Percentiles rank a stretch among this genome's conserved stretches.
phyloP scores from a whole-genome alignment of 805 yeast species.

The Teunomyces pallodes region DNA sequence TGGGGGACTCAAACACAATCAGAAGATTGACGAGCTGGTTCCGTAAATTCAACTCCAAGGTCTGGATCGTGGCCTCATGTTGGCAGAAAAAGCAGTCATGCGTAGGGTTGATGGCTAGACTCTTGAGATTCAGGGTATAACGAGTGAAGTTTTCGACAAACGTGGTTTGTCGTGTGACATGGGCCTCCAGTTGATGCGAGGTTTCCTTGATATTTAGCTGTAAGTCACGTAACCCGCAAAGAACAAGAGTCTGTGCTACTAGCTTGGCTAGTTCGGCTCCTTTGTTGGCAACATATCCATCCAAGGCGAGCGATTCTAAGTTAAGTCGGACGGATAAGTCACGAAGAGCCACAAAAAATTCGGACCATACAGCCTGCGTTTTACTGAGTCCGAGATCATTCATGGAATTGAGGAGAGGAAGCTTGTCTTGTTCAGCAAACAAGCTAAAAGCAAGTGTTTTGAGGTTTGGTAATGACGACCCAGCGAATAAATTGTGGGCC shows the following conservation, averaged over 20 bases:
- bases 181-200: conserved; percentile 18
- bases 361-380: conserved; percentile 19
- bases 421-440: conserved; percentile 9
- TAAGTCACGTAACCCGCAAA: conserved; percentile 12
- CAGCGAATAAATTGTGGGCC: conserved; percentile 7
- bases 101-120: conserved; percentile 15
- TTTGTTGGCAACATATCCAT: conserved; percentile 19
- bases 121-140: conserved; percentile 8
- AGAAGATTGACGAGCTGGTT: conserved; percentile 10
- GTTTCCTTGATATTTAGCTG: conserved; percentile 18
- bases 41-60: conserved; percentile 5
- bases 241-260: conserved; percentile 12
- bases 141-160: conserved; percentile 11
- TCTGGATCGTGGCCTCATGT: conserved; percentile 4
- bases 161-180: conserved; percentile 9
- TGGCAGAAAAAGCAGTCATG: conserved; percentile 22
- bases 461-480: conserved; percentile 5
- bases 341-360: conserved; percentile 14
- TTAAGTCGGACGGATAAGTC: conserved; percentile 3
- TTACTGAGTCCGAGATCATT: conserved; percentile 3
- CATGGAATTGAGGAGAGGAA: conserved; percentile 15
- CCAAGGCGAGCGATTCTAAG: conserved; percentile 15
- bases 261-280: conserved; percentile 10
- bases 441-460: conserved; percentile 16
- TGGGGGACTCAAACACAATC: conserved; percentile 14